phyloP scores from a whole-genome alignment of 208 protist genomes.

The Acanthamoeba royreba region DNA sequence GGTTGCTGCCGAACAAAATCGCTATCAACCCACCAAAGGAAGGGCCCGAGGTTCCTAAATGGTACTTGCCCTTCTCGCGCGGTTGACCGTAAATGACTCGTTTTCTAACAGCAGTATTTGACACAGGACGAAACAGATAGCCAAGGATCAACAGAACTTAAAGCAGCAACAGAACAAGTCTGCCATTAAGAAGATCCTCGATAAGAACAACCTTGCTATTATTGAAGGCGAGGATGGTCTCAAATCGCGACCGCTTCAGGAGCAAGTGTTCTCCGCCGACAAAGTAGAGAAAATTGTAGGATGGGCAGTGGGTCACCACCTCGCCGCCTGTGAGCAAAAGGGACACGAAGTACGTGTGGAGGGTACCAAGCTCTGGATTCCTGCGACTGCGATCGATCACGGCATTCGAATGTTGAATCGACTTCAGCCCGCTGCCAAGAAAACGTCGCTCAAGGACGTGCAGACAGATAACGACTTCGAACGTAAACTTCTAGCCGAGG shows the following conservation, averaged over 20 bases:
- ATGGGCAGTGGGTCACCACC: conserved; percentile 48
- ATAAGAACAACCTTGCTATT: conserved; percentile 29
- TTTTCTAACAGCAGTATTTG: background rate
- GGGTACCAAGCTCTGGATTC: background rate
- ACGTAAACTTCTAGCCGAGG: conserved; percentile 58
- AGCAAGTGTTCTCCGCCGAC: background rate
- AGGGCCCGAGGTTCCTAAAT: background rate
- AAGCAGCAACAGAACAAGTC: conserved; percentile 40
- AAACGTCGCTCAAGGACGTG: conserved; percentile 48
- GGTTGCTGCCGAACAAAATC: conserved; percentile 36
- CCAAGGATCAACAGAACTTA: conserved; percentile 24
- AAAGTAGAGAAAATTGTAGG: conserved; percentile 56
- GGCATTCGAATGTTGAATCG: conserved; percentile 42
- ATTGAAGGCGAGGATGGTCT: background rate
- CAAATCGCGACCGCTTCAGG: background rate
- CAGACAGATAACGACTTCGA: conserved; percentile 70
- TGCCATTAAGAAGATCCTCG: conserved; percentile 40
- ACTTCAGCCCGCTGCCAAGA: background rate
- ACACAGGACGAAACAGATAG: conserved; percentile 7
- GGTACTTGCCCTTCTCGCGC: background rate
- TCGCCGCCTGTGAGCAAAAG: background rate
- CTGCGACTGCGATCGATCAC: conserved; percentile 6
- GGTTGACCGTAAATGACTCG: background rate
- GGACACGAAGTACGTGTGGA: background rate
- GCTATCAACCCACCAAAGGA: conserved; percentile 23